A percentile compares a stretch with the other conserved stretches of the same genome.
Conservation (phyloP, 495 filamentous ascomycete genomes). For the Talaromyces proteolyticus region DNA sequence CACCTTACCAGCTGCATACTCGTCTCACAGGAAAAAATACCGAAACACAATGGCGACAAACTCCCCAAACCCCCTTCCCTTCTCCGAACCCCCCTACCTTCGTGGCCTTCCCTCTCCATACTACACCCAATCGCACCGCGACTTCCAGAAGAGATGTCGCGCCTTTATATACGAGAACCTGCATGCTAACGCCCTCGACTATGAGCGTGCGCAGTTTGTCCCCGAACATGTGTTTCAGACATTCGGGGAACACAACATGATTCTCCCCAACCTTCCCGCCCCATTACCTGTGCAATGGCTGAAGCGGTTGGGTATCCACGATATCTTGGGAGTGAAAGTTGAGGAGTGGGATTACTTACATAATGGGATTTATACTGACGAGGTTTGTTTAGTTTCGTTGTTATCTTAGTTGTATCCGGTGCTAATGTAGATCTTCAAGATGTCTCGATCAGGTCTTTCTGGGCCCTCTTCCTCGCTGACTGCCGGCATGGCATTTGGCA, state of each 20-base stretch:
- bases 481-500: conserved; percentile 64
- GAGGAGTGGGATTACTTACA: conserved; percentile 74
- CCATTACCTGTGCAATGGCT: conserved; percentile 64
- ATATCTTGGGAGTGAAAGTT: conserved; percentile 63
- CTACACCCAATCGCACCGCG: conserved; percentile 52
- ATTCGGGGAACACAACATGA: conserved; percentile 58
- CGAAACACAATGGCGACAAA: conserved; percentile 21
- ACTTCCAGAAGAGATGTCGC: conserved; percentile 64
- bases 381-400: conserved; percentile 25
- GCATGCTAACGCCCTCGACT: conserved; percentile 55
- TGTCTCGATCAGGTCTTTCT: conserved; percentile 57
- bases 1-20: not conserved
- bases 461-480: conserved; percentile 56
- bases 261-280: conserved; percentile 58
- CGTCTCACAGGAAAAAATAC: too few relatives aligned
- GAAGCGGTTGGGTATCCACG: conserved; percentile 55
- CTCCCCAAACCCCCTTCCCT: conserved; percentile 48
- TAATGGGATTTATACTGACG: conserved; percentile 61
- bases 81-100: conserved; percentile 70
- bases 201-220: conserved; percentile 55
- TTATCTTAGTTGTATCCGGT: not conserved
- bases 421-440: too few relatives aligned
- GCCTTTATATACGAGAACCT: conserved; percentile 57
- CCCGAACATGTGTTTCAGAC: conserved; percentile 54
- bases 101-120: conserved; percentile 64